Evolutionary conservation across 345 rosid species (phyloP).

Genomic region (Linum usitatissimum): DNA sequence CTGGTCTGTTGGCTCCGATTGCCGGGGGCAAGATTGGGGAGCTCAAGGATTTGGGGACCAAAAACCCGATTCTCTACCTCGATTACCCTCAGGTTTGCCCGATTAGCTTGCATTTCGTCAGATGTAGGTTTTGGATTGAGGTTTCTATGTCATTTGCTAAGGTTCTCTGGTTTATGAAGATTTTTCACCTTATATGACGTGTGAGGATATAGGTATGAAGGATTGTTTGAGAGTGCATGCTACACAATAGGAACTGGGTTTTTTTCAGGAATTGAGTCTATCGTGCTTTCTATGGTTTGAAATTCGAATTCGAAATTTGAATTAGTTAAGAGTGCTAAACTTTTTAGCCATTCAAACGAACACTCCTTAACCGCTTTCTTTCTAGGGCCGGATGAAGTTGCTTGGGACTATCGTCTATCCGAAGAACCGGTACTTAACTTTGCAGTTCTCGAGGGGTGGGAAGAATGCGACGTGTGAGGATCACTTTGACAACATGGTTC

Average conservation of each 20-base stretch:
- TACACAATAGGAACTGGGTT: too few species aligned
- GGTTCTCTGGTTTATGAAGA: background rate
- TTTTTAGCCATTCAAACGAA: background rate
- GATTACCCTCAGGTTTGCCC: conserved; percentile 51
- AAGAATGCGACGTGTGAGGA: conserved; percentile 72
- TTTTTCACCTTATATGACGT: background rate
- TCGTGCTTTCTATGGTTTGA: too few species aligned
- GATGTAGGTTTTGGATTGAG: background rate
- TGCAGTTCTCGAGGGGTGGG: conserved; percentile 75
- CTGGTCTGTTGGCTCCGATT: conserved; percentile 55
- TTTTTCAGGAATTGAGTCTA: too few species aligned
- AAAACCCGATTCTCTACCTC: conserved; percentile 82
- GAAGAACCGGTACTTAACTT: conserved; percentile 42
- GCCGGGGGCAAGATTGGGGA: conserved; percentile 69
- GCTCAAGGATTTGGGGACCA: conserved; percentile 61
- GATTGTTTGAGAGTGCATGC: too few species aligned
- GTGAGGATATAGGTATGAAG: background rate
- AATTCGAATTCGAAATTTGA: background rate
- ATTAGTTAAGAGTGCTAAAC: background rate
- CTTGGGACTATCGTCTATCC: conserved; percentile 72
- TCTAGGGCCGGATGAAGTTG: conserved; percentile 83
- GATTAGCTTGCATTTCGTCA: background rate
- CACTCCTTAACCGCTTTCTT: conserved; percentile 4
- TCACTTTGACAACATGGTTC: conserved; percentile 51
- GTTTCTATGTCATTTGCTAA: background rate